Evolutionary conservation across 768 basidiomycete genomes (phyloP).

Genomic region (Rhizopogon vulgaris): DNA sequence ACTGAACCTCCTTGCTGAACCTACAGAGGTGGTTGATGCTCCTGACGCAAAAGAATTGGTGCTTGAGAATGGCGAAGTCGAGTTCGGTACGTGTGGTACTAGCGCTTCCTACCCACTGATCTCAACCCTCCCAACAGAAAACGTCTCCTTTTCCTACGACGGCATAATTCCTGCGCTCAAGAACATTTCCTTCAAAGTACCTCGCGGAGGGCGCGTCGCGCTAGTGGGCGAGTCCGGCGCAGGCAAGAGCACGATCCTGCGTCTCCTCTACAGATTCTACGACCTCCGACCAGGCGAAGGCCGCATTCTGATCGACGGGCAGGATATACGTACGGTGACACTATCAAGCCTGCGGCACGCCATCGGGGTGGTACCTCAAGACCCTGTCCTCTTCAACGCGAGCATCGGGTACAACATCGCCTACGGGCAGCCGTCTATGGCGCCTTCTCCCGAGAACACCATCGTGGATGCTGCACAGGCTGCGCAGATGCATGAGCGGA

Average conservation of each 20-base stretch:
- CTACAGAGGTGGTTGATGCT: conserved; percentile 78
- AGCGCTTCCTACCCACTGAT: neutral
- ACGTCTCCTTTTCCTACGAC: conserved; percentile 86
- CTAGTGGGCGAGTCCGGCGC: conserved; percentile 81
- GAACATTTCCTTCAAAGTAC: conserved; percentile 82
- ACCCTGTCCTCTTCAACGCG: conserved; percentile 61
- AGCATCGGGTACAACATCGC: conserved; percentile 71
- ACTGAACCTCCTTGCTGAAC: conserved; percentile 73
- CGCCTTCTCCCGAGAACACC: conserved; percentile 50
- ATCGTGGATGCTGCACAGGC: conserved; percentile 74
- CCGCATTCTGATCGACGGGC: conserved; percentile 76
- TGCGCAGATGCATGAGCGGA: conserved; percentile 85
- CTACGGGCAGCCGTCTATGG: conserved; percentile 46
- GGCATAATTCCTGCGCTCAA: conserved; percentile 58
- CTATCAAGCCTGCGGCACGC: conserved; percentile 72
- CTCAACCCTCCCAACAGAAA: conserved; percentile 38
- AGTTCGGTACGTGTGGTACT: conserved; percentile 58
- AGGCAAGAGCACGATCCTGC: conserved; percentile 79
- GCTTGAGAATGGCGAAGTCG: conserved; percentile 72
- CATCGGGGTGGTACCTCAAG: conserved; percentile 78
- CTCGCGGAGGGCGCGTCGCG: conserved; percentile 82
- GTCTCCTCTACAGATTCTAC: conserved; percentile 91
- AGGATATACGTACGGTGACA: conserved; percentile 84
- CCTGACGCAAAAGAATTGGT: conserved; percentile 70
- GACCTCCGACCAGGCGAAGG: conserved; percentile 78